A percentile compares a stretch with the other conserved stretches of the same genome.
Conservation (phyloP, 2,329 filamentous ascomycete genomes). For the Stagonosporopsis tanaceti region DNA sequence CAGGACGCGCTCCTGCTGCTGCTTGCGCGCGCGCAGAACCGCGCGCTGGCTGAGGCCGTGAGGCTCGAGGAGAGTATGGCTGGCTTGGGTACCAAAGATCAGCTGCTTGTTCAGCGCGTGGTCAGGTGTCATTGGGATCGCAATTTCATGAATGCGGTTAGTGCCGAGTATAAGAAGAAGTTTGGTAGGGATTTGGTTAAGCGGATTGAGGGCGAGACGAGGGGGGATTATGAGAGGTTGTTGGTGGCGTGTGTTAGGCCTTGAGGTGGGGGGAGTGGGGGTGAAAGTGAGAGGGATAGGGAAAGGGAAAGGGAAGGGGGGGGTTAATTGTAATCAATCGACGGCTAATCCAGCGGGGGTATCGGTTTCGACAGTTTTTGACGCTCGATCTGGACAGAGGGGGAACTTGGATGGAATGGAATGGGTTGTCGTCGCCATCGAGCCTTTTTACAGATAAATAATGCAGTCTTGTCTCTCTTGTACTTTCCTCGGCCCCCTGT, state of each 20-base stretch:
- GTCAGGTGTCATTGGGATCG: slow-evolving; percentile 86
- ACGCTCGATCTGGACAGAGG: no score
- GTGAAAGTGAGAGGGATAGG: no score
- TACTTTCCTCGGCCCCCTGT: no score
- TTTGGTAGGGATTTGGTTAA: slow-evolving; percentile 72
- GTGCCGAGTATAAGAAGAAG: slow-evolving; percentile 75
- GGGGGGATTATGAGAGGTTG: slow-evolving; percentile 79
- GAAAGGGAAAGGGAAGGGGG: no score
- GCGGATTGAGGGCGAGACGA: slow-evolving; percentile 82
- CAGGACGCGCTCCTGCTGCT: slow-evolving; percentile 82
- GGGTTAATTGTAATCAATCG: not conserved
- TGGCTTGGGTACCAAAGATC: slow-evolving; percentile 86
- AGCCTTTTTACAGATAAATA: no score
- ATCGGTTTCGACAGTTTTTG: no score
- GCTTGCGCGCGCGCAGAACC: slow-evolving; percentile 78
- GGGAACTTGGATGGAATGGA: no score
- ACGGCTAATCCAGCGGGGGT: no score
- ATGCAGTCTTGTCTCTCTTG: no score
- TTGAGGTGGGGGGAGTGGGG: no score
- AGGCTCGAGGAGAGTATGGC: slow-evolving; percentile 88
- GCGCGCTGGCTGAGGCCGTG: slow-evolving; percentile 81
- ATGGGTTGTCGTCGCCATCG: no score
- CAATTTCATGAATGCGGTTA: slow-evolving; percentile 76
- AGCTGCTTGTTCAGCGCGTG: slow-evolving; percentile 77
- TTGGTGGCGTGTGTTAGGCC: slow-evolving; percentile 70